Evolutionary conservation across 139 green algal genomes (phyloP), one percentile per base, ranked within the genome.

Genomic region (Zygnema cylindricum): DNA sequence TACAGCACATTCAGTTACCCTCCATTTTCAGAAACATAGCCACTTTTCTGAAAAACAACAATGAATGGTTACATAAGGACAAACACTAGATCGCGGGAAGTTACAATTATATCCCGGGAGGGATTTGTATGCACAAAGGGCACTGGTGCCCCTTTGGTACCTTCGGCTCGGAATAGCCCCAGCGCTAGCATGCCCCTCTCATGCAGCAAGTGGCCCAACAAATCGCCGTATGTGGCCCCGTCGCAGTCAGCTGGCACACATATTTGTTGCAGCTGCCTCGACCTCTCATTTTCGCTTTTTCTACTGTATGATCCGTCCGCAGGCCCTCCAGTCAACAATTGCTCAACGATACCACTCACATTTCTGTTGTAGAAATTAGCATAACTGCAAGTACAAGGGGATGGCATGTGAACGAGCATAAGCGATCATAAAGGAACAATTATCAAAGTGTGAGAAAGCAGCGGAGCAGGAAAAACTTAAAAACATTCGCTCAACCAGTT

Each of bases 91-190:
- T 79, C 71, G 3, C 21, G 36, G 3, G 11, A 23, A 16, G 11
- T 79, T 7, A 79, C 71, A 79, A 16, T n/a, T 7, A 79, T 16
- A 11, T 79, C 36, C 11, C 38, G 7, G 3, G 36, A 16, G 7
- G 71, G 71, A 79, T 79, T 79, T 16, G 71, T 79, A 16, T 79
- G 38, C 36, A 79, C 71, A 16, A 54, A 79, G 71, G 71, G 71
- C 7, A 79, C 71, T 16, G 16, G 71, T 11, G 71, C 71, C 16
- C 21, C 71, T 43, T 54, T 41, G 36, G 71, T 79, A 7, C 71
- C 71, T 79, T 41, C 16, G 36, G 71, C 71, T 16, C 71, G 7
- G 71, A n/a, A 79, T 7, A 79, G 71, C 71, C 71, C 71, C 71
- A 79, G 71, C 71, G 71, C 36, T 16, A 79, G 71, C 36, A 79